phyloP scores from a whole-genome alignment of 2,329 filamentous ascomycete genomes.

The Camillea tinctor region DNA sequence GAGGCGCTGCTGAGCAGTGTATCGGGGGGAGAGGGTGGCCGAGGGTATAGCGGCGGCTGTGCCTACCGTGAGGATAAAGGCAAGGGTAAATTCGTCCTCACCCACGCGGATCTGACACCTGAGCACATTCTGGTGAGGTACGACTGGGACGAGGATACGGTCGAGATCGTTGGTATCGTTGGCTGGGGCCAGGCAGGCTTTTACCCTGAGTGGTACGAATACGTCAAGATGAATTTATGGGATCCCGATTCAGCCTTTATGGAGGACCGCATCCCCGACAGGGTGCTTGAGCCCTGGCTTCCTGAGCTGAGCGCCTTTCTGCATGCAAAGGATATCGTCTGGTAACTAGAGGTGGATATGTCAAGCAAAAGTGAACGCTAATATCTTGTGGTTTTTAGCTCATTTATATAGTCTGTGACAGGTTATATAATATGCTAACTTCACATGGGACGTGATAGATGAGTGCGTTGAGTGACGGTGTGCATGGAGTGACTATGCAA shows the following conservation, averaged over 20 bases:
- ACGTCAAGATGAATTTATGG: not conserved
- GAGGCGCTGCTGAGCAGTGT: too few relatives aligned
- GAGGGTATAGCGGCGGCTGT: too few relatives aligned
- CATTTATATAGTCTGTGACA: too few relatives aligned
- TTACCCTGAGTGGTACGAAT: not conserved
- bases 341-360: too few relatives aligned
- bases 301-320: too few relatives aligned
- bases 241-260: not conserved
- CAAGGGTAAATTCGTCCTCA: not conserved
- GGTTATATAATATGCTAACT: too few relatives aligned
- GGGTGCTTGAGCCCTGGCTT: not conserved
- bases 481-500: not conserved
- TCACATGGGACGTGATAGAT: too few relatives aligned
- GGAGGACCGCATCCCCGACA: not conserved
- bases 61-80: too few relatives aligned
- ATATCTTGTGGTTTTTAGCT: too few relatives aligned
- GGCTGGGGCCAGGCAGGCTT: not conserved
- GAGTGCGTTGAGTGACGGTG: not conserved
- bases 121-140: not conserved
- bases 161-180: not conserved
- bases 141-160: not conserved
- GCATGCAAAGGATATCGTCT: too few relatives aligned
- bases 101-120: not conserved
- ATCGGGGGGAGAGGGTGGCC: too few relatives aligned
- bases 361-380: too few relatives aligned